Percentiles rank a stretch among this genome's conserved stretches.
phyloP scores from a whole-genome alignment of 805 yeast genomes.

The Candida maris region DNA sequence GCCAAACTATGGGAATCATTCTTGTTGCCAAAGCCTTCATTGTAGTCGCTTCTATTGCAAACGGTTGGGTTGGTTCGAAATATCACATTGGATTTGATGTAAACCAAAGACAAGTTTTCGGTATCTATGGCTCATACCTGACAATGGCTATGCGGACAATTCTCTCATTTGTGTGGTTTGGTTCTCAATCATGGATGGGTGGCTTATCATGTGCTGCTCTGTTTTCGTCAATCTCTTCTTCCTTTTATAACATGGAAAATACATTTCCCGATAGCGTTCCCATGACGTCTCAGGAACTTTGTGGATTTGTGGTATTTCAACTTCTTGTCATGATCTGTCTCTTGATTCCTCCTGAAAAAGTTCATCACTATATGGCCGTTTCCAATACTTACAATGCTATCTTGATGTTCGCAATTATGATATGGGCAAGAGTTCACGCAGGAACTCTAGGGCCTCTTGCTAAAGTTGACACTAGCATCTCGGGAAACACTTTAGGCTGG shows the following conservation, averaged over 20 bases:
- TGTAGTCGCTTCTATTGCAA: constrained; percentile 30
- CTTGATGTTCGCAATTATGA: constrained; percentile 28
- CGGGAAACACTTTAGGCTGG: constrained; percentile 31
- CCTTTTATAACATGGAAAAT: constrained; percentile 10
- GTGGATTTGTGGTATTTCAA: constrained; percentile 43
- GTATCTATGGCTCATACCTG: constrained; percentile 40
- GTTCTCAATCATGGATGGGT: constrained; percentile 36
- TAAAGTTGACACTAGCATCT: constrained; percentile 11
- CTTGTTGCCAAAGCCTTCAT: constrained; percentile 44
- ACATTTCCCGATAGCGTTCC: constrained; percentile 24
- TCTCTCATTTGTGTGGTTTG: constrained; percentile 38
- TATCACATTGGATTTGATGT: constrained; percentile 48
- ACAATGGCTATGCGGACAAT: constrained; percentile 41
- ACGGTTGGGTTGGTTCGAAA: constrained; percentile 22
- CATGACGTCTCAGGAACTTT: constrained; percentile 39
- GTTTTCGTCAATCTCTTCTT: constrained; percentile 36
- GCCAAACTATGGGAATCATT: constrained; percentile 23
- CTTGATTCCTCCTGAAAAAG: constrained; percentile 24
- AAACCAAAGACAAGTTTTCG: constrained; percentile 40
- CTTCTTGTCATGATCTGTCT: constrained; percentile 28
- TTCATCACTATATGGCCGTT: constrained; percentile 21
- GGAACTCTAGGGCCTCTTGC: constrained; percentile 6
- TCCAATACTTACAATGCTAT: constrained; percentile 21
- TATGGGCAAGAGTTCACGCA: constrained; percentile 16
- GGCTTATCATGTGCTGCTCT: constrained; percentile 39